A percentile compares a stretch with the other conserved stretches of the same genome.
Evolutionary conservation across 1,284 basidiomycete species (phyloP).

Genomic region (Rugosomyces carneus): DNA sequence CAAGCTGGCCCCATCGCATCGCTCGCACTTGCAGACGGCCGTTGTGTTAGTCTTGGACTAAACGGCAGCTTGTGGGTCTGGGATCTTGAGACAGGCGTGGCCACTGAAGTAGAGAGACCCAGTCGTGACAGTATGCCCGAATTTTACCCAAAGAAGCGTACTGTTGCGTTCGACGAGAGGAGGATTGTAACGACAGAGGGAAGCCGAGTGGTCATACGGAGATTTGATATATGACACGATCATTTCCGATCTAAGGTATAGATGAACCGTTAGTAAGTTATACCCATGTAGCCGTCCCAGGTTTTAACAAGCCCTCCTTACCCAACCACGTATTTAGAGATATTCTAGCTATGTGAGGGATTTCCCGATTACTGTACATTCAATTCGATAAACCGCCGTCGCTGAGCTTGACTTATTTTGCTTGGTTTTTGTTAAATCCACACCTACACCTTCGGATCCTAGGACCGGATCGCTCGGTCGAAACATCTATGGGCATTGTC

Average conservation of each 20-base stretch:
- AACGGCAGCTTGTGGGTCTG: conserved; percentile 77
- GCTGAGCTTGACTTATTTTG: too few species aligned
- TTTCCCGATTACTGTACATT: too few species aligned
- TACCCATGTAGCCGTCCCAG: not conserved
- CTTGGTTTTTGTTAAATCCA: too few species aligned
- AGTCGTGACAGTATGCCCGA: not conserved
- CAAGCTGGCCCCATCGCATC: conserved; percentile 60
- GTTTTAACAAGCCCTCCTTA: not conserved
- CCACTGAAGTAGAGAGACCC: conserved; percentile 46
- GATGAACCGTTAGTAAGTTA: not conserved
- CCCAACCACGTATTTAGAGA: too few species aligned
- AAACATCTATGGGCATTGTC: too few species aligned
- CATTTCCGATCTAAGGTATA: not conserved
- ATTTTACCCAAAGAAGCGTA: conserved; percentile 27
- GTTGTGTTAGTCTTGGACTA: conserved; percentile 65
- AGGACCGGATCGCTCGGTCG: too few species aligned
- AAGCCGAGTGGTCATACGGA: conserved; percentile 50
- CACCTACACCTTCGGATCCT: too few species aligned
- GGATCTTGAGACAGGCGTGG: conserved; percentile 68
- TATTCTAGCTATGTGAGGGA: too few species aligned
- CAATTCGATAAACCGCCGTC: too few species aligned
- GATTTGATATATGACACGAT: conserved; percentile 55
- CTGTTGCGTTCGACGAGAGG: conserved; percentile 69
- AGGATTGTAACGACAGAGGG: conserved; percentile 54
- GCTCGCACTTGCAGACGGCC: conserved; percentile 68